Percentiles rank a stretch among this genome's conserved stretches.
Conservation (phyloP, 805 yeast species). For the Yarrowia sp. region DNA sequence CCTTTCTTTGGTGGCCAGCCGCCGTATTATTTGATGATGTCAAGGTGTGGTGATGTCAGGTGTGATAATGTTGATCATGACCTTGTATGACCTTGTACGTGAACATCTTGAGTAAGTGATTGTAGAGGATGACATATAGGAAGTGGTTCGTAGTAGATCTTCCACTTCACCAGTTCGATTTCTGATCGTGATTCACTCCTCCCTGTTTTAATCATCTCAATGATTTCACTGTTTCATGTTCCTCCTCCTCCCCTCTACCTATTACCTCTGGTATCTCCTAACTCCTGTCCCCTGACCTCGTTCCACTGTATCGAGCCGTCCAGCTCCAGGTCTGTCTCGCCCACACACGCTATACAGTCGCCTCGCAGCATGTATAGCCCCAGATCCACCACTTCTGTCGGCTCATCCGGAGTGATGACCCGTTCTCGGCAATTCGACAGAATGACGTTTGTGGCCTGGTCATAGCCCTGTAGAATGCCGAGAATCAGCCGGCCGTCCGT, state of each 20-base stretch:
- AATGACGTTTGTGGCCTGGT: conserved; percentile 50
- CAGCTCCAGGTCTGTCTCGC: conserved; percentile 48
- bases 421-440: conserved; percentile 48
- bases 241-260: neutral
- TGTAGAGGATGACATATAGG: too few species aligned
- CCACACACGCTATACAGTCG: conserved; percentile 50
- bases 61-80: too few species aligned
- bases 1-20: too few species aligned
- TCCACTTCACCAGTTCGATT: too few species aligned
- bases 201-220: neutral
- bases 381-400: conserved; percentile 45
- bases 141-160: too few species aligned
- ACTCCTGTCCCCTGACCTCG: conserved; percentile 44
- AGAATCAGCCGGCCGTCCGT: conserved; percentile 50
- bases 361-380: conserved; percentile 52
- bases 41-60: too few species aligned
- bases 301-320: conserved; percentile 51
- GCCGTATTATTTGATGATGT: too few species aligned
- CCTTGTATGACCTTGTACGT: too few species aligned
- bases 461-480: conserved; percentile 51
- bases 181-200: too few species aligned
- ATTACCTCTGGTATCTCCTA: conserved; percentile 27
- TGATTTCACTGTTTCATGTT: neutral
- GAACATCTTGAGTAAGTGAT: too few species aligned
- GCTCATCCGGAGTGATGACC: conserved; percentile 45